A percentile compares a stretch with the other conserved stretches of the same genome.
Conservation (phyloP, 2,329 filamentous ascomycete species). For the Metarhizium guizhouense region DNA sequence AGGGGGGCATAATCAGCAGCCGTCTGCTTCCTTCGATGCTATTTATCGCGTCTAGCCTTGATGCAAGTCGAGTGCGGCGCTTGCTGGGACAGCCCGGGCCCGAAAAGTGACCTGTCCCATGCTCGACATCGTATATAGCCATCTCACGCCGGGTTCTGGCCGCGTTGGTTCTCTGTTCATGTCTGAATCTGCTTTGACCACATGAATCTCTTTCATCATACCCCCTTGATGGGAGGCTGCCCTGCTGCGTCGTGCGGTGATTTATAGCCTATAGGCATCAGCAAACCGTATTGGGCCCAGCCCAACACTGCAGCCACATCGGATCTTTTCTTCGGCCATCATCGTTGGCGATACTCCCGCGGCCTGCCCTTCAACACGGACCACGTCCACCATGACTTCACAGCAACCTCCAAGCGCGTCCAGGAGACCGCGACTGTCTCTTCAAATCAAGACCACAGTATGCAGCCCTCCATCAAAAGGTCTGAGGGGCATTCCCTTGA, state of each 20-base stretch:
- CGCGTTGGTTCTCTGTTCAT: background rate
- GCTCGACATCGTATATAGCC: background rate
- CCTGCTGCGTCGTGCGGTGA: background rate
- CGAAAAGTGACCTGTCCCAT: background rate
- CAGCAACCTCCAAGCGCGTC: slow-evolving; percentile 12
- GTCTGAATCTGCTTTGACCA: background rate
- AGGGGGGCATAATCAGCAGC: background rate
- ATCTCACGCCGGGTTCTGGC: background rate
- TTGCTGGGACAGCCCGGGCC: background rate
- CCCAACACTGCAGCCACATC: background rate
- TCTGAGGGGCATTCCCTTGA: slow-evolving; percentile 25
- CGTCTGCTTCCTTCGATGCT: background rate
- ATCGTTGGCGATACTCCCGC: background rate
- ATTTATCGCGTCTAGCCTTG: background rate
- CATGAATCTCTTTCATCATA: background rate
- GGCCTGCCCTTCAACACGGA: background rate
- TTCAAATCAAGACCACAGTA: slow-evolving; percentile 40
- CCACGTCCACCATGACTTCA: slow-evolving; percentile 13
- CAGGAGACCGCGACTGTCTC: slow-evolving; percentile 47
- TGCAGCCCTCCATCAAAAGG: slow-evolving; percentile 27
- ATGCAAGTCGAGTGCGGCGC: background rate
- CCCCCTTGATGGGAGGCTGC: background rate
- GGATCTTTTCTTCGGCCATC: background rate
- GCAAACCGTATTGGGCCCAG: background rate
- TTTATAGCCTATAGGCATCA: background rate